Evolutionary conservation across 73 alveolate genomes (phyloP).

Genomic region (Paramecium sexaurelia): DNA sequence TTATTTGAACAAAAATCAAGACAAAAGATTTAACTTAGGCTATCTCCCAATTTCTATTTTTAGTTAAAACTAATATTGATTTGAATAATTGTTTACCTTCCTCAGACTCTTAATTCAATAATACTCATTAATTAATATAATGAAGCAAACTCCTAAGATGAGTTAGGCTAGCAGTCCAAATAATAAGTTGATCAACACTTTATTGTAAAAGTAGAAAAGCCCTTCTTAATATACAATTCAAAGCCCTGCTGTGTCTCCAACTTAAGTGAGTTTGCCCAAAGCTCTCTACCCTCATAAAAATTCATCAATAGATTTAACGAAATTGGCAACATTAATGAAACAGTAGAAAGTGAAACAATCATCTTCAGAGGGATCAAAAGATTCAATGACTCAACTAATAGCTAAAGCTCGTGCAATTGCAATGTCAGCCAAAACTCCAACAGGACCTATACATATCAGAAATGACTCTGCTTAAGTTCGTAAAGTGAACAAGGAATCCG

Average conservation of each 20-base stretch:
- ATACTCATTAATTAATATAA: slow-evolving; percentile 63
- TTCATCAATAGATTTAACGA: slow-evolving; percentile 39
- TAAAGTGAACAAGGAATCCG: slow-evolving; percentile 20
- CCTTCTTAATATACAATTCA: slow-evolving; percentile 49
- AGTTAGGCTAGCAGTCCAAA: slow-evolving; percentile 52
- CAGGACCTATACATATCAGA: slow-evolving; percentile 35
- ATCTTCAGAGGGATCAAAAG: neutral
- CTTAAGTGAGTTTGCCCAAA: slow-evolving; percentile 28
- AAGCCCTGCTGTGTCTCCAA: slow-evolving; percentile 52
- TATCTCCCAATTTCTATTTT: slow-evolving; percentile 95
- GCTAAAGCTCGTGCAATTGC: slow-evolving; percentile 58
- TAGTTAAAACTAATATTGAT: slow-evolving; percentile 63
- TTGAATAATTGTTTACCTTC: slow-evolving; percentile 50
- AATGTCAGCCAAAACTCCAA: neutral
- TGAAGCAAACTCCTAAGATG: slow-evolving; percentile 36
- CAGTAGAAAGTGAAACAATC: slow-evolving; percentile 3
- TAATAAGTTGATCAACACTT: neutral
- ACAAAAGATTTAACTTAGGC: slow-evolving; percentile 96
- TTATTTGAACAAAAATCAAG: slow-evolving; percentile 78
- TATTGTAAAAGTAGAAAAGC: neutral
- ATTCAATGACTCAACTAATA: slow-evolving; percentile 27
- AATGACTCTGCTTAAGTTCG: slow-evolving; percentile 35
- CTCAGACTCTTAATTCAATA: slow-evolving; percentile 83
- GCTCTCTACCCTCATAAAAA: slow-evolving; percentile 44
- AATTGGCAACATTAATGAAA: slow-evolving; percentile 57